A percentile compares a stretch with the other conserved stretches of the same genome.
Evolutionary conservation across 192 early-diverging fungal genomes (phyloP).

Genomic region (Dissophora ornata): DNA sequence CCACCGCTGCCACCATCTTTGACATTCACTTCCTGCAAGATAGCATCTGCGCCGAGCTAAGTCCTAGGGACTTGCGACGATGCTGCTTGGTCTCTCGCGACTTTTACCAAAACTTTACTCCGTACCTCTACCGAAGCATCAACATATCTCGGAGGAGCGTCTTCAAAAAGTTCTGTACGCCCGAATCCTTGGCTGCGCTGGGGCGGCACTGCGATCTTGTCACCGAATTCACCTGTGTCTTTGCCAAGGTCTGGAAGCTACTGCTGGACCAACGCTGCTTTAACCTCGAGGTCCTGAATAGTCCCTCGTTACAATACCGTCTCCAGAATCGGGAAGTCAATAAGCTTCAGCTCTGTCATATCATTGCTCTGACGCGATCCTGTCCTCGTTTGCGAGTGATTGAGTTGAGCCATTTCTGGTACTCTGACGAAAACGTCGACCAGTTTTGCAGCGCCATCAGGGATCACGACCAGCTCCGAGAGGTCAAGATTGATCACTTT

Average conservation of each 20-base stretch:
- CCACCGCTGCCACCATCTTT: slow-evolving; percentile 1
- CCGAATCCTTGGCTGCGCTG: neutral
- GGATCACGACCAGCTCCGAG: neutral
- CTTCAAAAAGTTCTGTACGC: slow-evolving; percentile 4
- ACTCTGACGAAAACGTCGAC: neutral
- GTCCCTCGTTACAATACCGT: neutral
- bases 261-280: neutral
- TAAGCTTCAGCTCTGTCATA: neutral
- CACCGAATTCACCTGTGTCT: neutral
- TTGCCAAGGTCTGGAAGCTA: slow-evolving; percentile 10
- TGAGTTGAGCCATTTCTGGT: slow-evolving; percentile 1
- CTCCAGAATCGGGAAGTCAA: neutral
- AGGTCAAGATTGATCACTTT: neutral
- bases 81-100: slow-evolving; percentile 5
- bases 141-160: neutral
- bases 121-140: slow-evolving; percentile 4
- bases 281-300: neutral
- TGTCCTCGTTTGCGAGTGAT: neutral
- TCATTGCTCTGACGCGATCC: neutral
- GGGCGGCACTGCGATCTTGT: neutral
- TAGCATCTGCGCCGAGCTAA: slow-evolving; percentile 13
- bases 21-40: slow-evolving; percentile 12
- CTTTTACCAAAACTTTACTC: slow-evolving; percentile 11
- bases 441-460: neutral
- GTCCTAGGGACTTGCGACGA: neutral